phyloP scores from a whole-genome alignment of 2,329 filamentous ascomycete species.

The Ophiostoma perfectum region DNA sequence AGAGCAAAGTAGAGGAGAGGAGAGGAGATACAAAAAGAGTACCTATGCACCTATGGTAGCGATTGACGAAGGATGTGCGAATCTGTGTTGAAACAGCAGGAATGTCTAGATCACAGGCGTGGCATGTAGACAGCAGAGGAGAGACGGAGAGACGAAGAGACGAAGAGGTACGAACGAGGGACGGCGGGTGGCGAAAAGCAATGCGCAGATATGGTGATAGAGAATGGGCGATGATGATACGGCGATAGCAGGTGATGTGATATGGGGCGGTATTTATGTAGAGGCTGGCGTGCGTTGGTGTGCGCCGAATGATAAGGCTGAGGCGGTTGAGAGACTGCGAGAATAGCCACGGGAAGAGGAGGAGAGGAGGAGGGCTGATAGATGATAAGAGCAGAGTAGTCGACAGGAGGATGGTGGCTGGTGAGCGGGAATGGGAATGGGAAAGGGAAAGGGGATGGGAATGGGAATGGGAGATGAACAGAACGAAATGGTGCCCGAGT shows the following conservation, averaged over 20 bases:
- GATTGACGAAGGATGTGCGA: background rate
- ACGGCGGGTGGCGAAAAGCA: conserved; percentile 11
- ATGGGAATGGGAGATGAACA: background rate
- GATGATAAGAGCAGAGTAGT: too few species aligned
- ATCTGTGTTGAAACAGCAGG: conserved; percentile 6
- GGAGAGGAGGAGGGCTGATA: too few species aligned
- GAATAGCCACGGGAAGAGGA: too few species aligned
- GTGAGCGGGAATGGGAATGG: background rate
- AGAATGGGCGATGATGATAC: conserved; percentile 14
- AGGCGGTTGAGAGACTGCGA: background rate
- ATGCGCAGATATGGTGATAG: conserved; percentile 13
- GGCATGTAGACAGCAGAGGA: background rate
- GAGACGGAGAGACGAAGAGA: background rate
- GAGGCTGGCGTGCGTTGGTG: background rate
- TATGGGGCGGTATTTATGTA: conserved; percentile 8
- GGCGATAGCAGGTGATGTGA: conserved; percentile 12
- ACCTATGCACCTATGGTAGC: background rate
- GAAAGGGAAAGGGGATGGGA: background rate
- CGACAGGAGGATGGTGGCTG: too few species aligned
- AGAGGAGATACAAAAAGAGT: background rate
- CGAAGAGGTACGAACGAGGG: background rate
- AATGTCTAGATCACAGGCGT: background rate
- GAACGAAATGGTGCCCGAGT: background rate
- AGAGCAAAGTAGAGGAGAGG: background rate
- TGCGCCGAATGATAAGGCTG: conserved; percentile 19